A percentile compares a stretch with the other conserved stretches of the same genome.
phyloP scores from a whole-genome alignment of 106 monocot species.

The Xerophyta viscosa region DNA sequence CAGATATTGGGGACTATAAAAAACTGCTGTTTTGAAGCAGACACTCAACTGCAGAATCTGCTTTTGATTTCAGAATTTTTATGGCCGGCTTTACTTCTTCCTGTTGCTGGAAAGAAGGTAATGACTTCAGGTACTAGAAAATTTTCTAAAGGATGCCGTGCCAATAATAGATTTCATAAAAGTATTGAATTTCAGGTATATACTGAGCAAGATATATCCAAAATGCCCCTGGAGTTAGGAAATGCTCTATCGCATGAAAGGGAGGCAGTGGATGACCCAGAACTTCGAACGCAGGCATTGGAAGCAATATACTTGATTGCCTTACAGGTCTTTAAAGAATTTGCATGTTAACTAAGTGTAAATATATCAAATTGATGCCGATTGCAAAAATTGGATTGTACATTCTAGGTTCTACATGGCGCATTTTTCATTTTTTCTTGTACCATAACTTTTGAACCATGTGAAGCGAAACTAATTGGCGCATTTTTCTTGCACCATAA shows the following conservation, averaged over 20 bases:
- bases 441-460: no score
- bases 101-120: slow-evolving; percentile 96
- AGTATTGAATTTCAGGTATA: slow-evolving; percentile 49
- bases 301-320: slow-evolving; percentile 86
- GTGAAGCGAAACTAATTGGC: no score
- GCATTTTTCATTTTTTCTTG: no score
- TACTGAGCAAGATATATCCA: slow-evolving; percentile 61
- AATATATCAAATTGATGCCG: no score
- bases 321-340: slow-evolving; percentile 73
- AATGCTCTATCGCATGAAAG: slow-evolving; percentile 85
- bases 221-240: slow-evolving; percentile 89
- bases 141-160: no score
- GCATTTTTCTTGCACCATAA: no score
- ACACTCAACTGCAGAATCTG: slow-evolving; percentile 71
- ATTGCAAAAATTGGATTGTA: no score
- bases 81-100: slow-evolving; percentile 90
- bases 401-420: no score
- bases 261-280: slow-evolving; percentile 76
- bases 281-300: slow-evolving; percentile 76
- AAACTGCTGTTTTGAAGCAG: slow-evolving; percentile 99
- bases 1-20: slow-evolving; percentile 78
- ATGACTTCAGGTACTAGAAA: no score
- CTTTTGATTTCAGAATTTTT: slow-evolving; percentile 86
- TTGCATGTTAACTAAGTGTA: no score
- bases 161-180: slow-evolving; percentile 1